Evolutionary conservation across 2,329 filamentous ascomycete genomes (phyloP).

Genomic region (Calonectria honghensis): DNA sequence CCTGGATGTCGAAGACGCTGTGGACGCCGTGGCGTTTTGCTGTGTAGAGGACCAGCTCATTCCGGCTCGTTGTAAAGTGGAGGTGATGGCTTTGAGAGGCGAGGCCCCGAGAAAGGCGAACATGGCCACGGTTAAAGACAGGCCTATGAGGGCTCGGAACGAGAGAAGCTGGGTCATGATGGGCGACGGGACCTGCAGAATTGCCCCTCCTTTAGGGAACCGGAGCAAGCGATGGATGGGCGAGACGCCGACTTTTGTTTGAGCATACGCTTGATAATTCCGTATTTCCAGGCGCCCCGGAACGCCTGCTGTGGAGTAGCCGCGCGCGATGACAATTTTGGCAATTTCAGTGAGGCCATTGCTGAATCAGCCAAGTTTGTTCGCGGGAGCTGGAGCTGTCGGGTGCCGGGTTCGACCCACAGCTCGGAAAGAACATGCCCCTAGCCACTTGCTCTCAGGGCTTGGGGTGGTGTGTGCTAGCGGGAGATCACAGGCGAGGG

Average conservation of each 20-base stretch:
- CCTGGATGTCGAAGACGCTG: constrained; percentile 29
- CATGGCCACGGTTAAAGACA: constrained; percentile 51
- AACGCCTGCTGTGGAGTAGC: constrained; percentile 27
- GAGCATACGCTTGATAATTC: constrained; percentile 45
- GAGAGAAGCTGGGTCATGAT: constrained; percentile 51
- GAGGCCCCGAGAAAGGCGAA: constrained; percentile 50
- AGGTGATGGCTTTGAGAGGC: constrained; percentile 49
- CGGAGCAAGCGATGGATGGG: constrained; percentile 17
- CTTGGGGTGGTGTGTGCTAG: constrained; percentile 24
- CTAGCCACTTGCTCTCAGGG: constrained; percentile 3
- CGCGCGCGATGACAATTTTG: constrained; percentile 36
- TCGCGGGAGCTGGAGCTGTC: constrained; percentile 24
- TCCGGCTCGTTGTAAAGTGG: constrained; percentile 50
- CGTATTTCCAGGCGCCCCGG: constrained; percentile 50
- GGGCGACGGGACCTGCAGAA: constrained; percentile 18
- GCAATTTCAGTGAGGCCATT: constrained; percentile 36
- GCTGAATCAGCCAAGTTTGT: constrained; percentile 46
- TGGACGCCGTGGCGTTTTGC: constrained; percentile 34
- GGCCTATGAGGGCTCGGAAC: constrained; percentile 47
- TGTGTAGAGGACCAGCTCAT: constrained; percentile 44
- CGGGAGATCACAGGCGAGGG: background rate
- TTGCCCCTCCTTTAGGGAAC: constrained; percentile 14
- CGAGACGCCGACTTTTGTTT: constrained; percentile 34
- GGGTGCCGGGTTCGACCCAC: constrained; percentile 14
- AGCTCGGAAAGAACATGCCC: background rate